Conservation (phyloP, 768 basidiomycete species). For the Daedalea quercina region DNA sequence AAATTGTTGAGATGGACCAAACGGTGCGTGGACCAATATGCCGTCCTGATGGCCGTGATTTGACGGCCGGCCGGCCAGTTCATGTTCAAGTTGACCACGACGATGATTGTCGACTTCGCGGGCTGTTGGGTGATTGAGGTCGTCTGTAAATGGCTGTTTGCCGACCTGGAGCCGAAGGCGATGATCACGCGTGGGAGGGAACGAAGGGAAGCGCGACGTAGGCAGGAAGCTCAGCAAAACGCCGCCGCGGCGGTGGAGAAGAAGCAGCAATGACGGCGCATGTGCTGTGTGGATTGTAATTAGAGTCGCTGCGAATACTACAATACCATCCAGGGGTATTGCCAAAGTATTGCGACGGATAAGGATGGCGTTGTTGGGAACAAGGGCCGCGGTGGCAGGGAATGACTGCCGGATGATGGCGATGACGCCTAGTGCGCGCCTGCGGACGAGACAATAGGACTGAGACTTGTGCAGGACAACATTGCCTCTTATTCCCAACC, state of each 20-base stretch:
- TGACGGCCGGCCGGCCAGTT: slow-evolving; percentile 45
- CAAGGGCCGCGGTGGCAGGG: neutral
- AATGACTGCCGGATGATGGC: neutral
- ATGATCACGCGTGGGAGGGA: slow-evolving; percentile 84
- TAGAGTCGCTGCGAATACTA: too few relatives aligned
- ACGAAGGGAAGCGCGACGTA: slow-evolving; percentile 44
- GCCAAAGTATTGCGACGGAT: too few relatives aligned
- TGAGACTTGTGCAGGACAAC: neutral
- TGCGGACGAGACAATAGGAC: neutral
- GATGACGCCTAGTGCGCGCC: too few relatives aligned
- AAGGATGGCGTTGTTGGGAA: neutral
- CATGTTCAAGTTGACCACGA: slow-evolving; percentile 65
- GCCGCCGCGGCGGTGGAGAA: neutral
- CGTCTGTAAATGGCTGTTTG: slow-evolving; percentile 80
- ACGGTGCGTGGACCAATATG: slow-evolving; percentile 42
- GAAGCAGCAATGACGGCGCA: neutral
- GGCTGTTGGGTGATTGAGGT: slow-evolving; percentile 85
- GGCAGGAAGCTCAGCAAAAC: slow-evolving; percentile 5
- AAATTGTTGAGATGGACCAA: slow-evolving; percentile 85
- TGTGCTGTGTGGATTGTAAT: too few relatives aligned
- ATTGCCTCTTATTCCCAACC: neutral
- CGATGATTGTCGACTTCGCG: slow-evolving; percentile 84
- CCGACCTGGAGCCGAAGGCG: slow-evolving; percentile 76
- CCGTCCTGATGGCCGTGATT: neutral
- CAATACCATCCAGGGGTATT: too few relatives aligned